A percentile compares a stretch with the other conserved stretches of the same genome.
Conservation (phyloP, 768 basidiomycete species). For the Stropharia rugosoannulata region DNA sequence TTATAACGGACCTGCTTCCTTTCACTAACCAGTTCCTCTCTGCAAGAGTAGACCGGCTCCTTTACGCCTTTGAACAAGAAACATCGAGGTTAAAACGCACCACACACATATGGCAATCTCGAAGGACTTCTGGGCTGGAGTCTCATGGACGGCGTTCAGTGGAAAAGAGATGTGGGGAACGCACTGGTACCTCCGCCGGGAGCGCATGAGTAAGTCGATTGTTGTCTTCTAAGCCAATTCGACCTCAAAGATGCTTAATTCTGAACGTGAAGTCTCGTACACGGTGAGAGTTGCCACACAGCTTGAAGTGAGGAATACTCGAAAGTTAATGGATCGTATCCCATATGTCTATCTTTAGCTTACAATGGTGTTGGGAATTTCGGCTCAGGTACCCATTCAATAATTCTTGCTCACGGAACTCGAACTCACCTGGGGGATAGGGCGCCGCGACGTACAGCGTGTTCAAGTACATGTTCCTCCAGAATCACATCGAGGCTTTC, state of each 20-base stretch:
- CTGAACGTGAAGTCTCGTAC: conserved; percentile 3
- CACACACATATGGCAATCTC: too few relatives aligned
- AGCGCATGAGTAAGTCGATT: conserved; percentile 28
- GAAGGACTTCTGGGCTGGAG: not conserved
- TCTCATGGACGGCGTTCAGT: conserved; percentile 28
- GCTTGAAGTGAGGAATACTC: too few relatives aligned
- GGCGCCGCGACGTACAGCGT: conserved; percentile 35
- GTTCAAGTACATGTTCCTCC: conserved; percentile 32
- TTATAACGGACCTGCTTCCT: too few relatives aligned
- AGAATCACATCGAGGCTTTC: conserved; percentile 24
- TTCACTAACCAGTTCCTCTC: too few relatives aligned
- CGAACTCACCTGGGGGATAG: not conserved
- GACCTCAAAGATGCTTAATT: not conserved
- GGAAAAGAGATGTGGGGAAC: conserved; percentile 29
- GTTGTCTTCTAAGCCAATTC: not conserved
- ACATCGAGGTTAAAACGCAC: too few relatives aligned
- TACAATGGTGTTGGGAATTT: conserved; percentile 12
- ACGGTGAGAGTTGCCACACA: not conserved
- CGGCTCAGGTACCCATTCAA: conserved; percentile 24
- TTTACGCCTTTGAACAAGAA: too few relatives aligned
- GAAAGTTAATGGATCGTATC: too few relatives aligned
- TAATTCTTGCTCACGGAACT: too few relatives aligned
- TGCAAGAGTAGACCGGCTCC: too few relatives aligned
- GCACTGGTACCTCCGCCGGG: conserved; percentile 30
- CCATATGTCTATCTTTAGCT: too few relatives aligned